phyloP scores from a whole-genome alignment of 192 early-diverging fungal species.

The Umbelopsis isabellina region DNA sequence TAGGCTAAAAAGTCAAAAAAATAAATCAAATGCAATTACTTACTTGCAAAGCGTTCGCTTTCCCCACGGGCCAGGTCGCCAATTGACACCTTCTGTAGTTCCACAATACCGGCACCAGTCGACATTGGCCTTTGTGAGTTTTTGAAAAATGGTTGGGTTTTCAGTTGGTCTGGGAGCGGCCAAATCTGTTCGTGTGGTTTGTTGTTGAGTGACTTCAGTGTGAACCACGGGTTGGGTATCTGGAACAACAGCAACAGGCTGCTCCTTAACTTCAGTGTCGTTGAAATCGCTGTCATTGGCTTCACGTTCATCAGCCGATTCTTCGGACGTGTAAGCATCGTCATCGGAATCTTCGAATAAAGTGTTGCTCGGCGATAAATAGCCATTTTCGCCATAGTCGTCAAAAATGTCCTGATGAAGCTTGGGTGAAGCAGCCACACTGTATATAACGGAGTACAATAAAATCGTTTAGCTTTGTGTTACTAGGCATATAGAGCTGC shows the following conservation, averaged over 20 bases:
- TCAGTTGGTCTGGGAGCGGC: slow-evolving; percentile 28
- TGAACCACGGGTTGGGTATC: too few species aligned
- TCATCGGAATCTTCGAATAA: slow-evolving; percentile 15
- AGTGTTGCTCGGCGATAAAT: background rate
- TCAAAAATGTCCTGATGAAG: slow-evolving; percentile 21
- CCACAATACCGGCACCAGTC: slow-evolving; percentile 96
- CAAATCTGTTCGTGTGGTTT: background rate
- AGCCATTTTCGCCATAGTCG: slow-evolving; percentile 11
- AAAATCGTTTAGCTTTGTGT: slow-evolving; percentile 11
- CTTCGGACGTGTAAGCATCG: background rate
- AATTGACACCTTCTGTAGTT: slow-evolving; percentile 86
- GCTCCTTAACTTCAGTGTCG: background rate
- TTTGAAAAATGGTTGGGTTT: slow-evolving; percentile 64
- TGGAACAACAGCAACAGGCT: too few species aligned
- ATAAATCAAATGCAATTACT: slow-evolving; percentile 27
- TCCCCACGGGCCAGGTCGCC: slow-evolving; percentile 94
- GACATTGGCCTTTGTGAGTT: slow-evolving; percentile 60
- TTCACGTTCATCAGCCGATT: slow-evolving; percentile 1
- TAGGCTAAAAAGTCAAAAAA: background rate
- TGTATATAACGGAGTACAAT: slow-evolving; percentile 1
- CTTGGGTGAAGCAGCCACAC: slow-evolving; percentile 19
- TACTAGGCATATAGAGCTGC: slow-evolving; percentile 8
- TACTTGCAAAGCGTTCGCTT: slow-evolving; percentile 93
- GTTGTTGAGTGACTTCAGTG: background rate
- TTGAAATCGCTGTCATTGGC: background rate